Evolutionary conservation across 2,329 filamentous ascomycete species (phyloP), one percentile per base, ranked within the genome.

Genomic region (Verticillium zaregamsianum): DNA sequence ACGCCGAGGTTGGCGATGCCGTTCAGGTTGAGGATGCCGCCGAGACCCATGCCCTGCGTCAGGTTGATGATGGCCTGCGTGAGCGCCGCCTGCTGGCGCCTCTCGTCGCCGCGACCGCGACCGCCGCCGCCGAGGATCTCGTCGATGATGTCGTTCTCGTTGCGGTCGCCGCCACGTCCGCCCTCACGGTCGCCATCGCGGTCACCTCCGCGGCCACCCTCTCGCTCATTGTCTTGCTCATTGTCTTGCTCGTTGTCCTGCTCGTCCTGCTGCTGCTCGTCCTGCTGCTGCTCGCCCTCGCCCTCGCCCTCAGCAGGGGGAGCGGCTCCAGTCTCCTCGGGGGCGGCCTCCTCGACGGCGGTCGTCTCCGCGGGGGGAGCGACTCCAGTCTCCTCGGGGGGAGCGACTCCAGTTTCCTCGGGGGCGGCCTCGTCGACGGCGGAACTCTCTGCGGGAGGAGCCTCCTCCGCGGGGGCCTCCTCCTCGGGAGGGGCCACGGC

Each of bases 31-130:
- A 73, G 59, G 59, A 70, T 61, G 23, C 64, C 60, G 33, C 67
- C 64, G 40, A 74, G 63, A 55, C 71, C 70, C 62, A 75, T 68
- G 62, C 66, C 63, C 61, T 64, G 66, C 60, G 74, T 66, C 25
- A 73, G 67, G 45, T 64, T 64, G 40, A 64, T 37, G 54, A 71
- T 68, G 61, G 60, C 62, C 59, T 65, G 52, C 39, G 63, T 58
- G 25, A 72, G 63, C 25, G 37, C 23, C 4, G 45, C 58, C 54
- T 49, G 57, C 55, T 59, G 55, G 55, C 55, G 28, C 28, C 54
- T n/a, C 28, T 67, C 60, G 63, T 62, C 52, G 59, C 59, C 56
- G 37, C 61, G 54, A 33, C 58, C 59, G 35, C 25, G 58, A 39
- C 61, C 63, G 59, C 63, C 60, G 40, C 61, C 63, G 37, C 61